Evolutionary conservation across 2,329 filamentous ascomycete species (phyloP).

Genomic region (Arthrobotrys megalospora): DNA sequence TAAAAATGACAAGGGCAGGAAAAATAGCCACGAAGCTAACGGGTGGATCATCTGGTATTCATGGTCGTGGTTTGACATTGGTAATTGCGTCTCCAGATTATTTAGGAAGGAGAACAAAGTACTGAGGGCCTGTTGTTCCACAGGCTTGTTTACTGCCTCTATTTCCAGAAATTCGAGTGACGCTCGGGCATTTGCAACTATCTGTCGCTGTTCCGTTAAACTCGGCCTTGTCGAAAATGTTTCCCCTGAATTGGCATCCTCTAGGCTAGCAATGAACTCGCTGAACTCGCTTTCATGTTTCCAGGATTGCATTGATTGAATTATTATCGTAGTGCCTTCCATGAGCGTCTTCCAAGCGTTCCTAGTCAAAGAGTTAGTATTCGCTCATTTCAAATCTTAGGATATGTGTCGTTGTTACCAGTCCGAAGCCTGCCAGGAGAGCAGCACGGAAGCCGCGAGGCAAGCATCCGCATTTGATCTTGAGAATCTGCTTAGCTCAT

Average conservation of each 20-base stretch:
- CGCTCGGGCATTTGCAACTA: slow-evolving; percentile 78
- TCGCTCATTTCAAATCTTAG: slow-evolving; percentile 22
- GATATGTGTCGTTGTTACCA: slow-evolving; percentile 76
- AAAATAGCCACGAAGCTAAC: slow-evolving; percentile 93
- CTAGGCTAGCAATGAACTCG: slow-evolving; percentile 83
- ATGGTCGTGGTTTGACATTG: slow-evolving; percentile 80
- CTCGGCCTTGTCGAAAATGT: slow-evolving; percentile 76
- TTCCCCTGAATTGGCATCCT: slow-evolving; percentile 73
- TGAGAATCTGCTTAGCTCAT: slow-evolving; percentile 87
- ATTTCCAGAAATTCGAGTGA: slow-evolving; percentile 78
- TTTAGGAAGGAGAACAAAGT: slow-evolving; percentile 81
- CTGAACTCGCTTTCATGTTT: slow-evolving; percentile 89
- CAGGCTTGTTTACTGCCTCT: slow-evolving; percentile 78
- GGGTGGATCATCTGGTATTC: slow-evolving; percentile 92
- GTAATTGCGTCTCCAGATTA: slow-evolving; percentile 77
- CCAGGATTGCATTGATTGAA: slow-evolving; percentile 92
- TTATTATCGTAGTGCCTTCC: slow-evolving; percentile 89
- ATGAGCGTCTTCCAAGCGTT: slow-evolving; percentile 93
- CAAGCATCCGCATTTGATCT: slow-evolving; percentile 90
- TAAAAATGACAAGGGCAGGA: slow-evolving; percentile 88
- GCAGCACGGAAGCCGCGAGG: slow-evolving; percentile 87
- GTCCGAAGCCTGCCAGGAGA: slow-evolving; percentile 96
- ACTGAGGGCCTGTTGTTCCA: slow-evolving; percentile 79
- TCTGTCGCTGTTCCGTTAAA: slow-evolving; percentile 78
- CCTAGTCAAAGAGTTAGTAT: slow-evolving; percentile 73